Percentiles rank a stretch among this genome's conserved stretches.
Conservation (phyloP, 2,329 filamentous ascomycete genomes). For the Didymella pomorum region DNA sequence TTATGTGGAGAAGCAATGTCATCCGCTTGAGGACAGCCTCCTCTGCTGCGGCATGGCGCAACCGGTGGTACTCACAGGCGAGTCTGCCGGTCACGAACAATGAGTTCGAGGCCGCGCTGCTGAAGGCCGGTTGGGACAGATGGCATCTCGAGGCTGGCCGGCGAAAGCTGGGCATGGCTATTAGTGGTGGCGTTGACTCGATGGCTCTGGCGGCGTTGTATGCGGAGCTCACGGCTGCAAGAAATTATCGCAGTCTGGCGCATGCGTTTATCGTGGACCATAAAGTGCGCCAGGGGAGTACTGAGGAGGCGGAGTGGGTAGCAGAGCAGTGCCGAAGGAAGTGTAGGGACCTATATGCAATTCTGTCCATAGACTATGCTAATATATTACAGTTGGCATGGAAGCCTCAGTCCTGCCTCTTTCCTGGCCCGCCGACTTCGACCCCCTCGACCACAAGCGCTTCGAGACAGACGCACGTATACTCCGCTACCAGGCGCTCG, state of each 20-base stretch:
- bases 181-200: conserved; percentile 96
- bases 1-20: conserved; percentile 49
- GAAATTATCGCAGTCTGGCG: conserved; percentile 39
- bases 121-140: background rate
- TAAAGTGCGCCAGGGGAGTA: conserved; percentile 63
- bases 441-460: conserved; percentile 62
- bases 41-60: conserved; percentile 28
- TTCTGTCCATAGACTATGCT: conserved; percentile 7
- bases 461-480: conserved; percentile 80
- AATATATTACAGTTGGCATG: conserved; percentile 38
- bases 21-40: conserved; percentile 41
- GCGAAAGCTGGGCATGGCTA: conserved; percentile 66
- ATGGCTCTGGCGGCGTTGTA: conserved; percentile 90
- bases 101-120: conserved; percentile 37
- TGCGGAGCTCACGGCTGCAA: conserved; percentile 37
- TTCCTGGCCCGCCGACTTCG: conserved; percentile 47
- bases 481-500: conserved; percentile 76
- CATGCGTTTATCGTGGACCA: conserved; percentile 70
- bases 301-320: conserved; percentile 63
- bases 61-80: conserved; percentile 32
- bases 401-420: conserved; percentile 46
- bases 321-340: conserved; percentile 54
- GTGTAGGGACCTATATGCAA: conserved; percentile 45
- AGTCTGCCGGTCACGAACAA: conserved; percentile 33
- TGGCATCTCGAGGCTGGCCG: conserved; percentile 4